These are phyloP conservation scores for Microcyclospora pomicola DNA, from an alignment of 2,329 filamentous ascomycete species.

Conservation along the genomic window DNA sequence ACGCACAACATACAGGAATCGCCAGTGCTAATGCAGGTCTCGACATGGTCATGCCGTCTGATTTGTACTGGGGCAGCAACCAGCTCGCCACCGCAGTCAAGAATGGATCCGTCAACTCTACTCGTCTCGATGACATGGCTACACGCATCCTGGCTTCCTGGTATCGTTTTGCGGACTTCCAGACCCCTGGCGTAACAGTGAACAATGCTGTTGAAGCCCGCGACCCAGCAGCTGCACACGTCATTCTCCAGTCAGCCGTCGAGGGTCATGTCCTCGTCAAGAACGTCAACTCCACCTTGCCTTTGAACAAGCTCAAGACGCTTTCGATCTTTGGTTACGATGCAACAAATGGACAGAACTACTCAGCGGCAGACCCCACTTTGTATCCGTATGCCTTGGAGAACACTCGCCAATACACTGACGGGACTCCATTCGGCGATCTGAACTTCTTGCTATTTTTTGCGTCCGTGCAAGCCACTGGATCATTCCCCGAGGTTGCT, in stretches of 20 bases:
- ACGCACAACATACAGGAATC: conserved; percentile 14
- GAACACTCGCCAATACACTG: conserved; percentile 7
- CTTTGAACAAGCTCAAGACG: conserved; percentile 34
- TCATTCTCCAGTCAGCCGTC: conserved; percentile 39
- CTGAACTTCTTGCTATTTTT: conserved; percentile 5
- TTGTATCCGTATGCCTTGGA: conserved; percentile 5
- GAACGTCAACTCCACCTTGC: conserved; percentile 41
- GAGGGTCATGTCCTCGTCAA: conserved; percentile 51
- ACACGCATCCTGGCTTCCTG: conserved; percentile 13
- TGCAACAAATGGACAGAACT: conserved; percentile 16
- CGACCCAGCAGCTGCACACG: conserved; percentile 34
- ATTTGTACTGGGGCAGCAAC: conserved; percentile 7
- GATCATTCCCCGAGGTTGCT: conserved; percentile 10
- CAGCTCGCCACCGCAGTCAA: conserved; percentile 14
- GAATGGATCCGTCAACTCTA: conserved; percentile 15
- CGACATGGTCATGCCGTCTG: conserved; percentile 16
- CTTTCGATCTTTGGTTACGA: conserved; percentile 39
- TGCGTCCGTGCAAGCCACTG: conserved; percentile 3
- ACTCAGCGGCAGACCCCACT: conserved; percentile 2
- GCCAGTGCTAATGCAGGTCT: conserved; percentile 11
- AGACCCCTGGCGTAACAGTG: conserved; percentile 22
- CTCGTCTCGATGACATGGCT: conserved; percentile 18
- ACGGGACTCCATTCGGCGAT: conserved; percentile 5
- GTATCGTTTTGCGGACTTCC: conserved; percentile 8
- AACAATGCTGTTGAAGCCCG: conserved; percentile 41